Percentiles rank a stretch among this genome's conserved stretches.
Conservation (phyloP, 2,329 filamentous ascomycete species). For the Phialophora tarda region DNA sequence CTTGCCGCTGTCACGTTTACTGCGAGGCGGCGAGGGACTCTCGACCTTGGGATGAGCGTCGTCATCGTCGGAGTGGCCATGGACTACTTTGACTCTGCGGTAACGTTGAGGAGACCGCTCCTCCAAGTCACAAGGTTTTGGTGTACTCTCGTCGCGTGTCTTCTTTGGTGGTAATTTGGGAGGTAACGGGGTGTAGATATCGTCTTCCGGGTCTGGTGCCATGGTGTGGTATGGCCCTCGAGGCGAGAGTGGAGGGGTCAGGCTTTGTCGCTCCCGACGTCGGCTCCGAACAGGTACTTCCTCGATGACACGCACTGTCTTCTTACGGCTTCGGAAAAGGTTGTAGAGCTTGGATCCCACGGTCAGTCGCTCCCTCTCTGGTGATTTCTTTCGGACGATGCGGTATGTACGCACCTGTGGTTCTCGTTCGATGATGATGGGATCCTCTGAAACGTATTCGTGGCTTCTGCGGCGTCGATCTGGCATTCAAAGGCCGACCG, state of each 20-base stretch:
- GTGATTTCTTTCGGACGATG: constrained; percentile 21
- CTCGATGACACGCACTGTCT: constrained; percentile 33
- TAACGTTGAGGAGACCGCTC: constrained; percentile 23
- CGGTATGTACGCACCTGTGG: constrained; percentile 35
- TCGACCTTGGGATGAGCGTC: constrained; percentile 33
- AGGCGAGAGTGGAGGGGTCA: constrained; percentile 29
- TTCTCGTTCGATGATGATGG: constrained; percentile 33
- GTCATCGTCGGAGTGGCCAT: constrained; percentile 24
- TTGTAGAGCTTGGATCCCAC: constrained; percentile 34
- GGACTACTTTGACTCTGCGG: constrained; percentile 28
- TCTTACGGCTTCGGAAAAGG: constrained; percentile 31
- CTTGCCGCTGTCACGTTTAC: constrained; percentile 33
- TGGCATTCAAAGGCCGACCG: constrained; percentile 29
- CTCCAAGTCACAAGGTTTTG: constrained; percentile 17
- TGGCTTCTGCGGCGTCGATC: constrained; percentile 26
- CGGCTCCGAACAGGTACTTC: constrained; percentile 33
- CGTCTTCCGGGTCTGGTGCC: constrained; percentile 25
- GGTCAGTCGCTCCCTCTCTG: constrained; percentile 26
- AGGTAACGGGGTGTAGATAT: constrained; percentile 32
- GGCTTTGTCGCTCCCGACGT: constrained; percentile 22
- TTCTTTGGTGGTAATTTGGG: constrained; percentile 30
- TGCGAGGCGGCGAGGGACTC: constrained; percentile 23
- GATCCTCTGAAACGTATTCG: constrained; percentile 25
- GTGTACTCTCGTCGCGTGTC: constrained; percentile 19
- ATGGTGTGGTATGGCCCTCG: constrained; percentile 31